Conservation (phyloP, 225 moss, liverwort and hornwort species). For the Marchantia polymorpha region DNA sequence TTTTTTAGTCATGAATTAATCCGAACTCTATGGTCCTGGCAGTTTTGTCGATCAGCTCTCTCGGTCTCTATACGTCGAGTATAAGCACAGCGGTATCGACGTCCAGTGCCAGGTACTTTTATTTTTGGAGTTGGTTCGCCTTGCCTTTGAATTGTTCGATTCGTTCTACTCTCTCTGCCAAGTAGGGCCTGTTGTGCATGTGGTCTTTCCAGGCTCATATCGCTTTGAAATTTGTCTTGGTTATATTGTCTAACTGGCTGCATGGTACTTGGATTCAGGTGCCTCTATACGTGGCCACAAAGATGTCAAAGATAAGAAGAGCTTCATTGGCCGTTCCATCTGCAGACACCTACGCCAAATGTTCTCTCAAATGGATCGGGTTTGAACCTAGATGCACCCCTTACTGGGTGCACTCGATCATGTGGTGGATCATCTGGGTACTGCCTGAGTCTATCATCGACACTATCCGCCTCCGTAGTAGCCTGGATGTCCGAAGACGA, state of each 20-base stretch:
- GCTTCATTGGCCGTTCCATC: constrained; percentile 53
- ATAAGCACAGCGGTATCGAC: constrained; percentile 69
- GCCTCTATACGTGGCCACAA: constrained; percentile 67
- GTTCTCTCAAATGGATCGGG: constrained; percentile 50
- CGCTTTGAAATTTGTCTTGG: not conserved
- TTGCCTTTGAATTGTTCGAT: not conserved
- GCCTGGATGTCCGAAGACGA: constrained; percentile 54
- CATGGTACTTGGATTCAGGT: constrained; percentile 33
- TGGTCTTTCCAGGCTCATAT: not conserved
- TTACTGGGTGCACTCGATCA: constrained; percentile 67
- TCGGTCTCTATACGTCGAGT: constrained; percentile 68
- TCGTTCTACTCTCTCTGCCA: not conserved
- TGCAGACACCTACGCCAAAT: constrained; percentile 44
- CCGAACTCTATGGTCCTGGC: not conserved
- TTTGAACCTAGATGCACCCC: constrained; percentile 56
- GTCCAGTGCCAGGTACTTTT: constrained; percentile 63
- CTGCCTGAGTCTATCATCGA: constrained; percentile 66
- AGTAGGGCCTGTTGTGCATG: not conserved
- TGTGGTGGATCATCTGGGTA: constrained; percentile 62
- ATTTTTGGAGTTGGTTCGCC: not conserved
- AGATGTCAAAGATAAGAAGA: constrained; percentile 58
- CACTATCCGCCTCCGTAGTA: constrained; percentile 50
- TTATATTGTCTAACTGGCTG: not conserved
- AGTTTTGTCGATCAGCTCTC: constrained; percentile 72
- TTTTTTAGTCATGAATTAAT: too few species aligned